phyloP scores from a whole-genome alignment of 768 basidiomycete species.

The Leccinum sublutescens region DNA sequence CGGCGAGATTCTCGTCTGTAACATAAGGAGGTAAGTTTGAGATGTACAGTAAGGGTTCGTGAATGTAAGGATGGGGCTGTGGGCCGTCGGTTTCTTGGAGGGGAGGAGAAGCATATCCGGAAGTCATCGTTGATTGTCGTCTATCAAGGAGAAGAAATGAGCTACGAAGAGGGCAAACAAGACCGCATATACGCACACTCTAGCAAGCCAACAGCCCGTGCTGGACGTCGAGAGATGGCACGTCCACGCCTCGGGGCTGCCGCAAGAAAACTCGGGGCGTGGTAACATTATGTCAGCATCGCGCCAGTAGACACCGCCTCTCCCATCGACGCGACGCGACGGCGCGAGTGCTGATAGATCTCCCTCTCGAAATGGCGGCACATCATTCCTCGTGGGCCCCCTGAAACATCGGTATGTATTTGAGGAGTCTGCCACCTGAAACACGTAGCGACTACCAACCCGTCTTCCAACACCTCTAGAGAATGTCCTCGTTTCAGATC shows the following conservation, averaged over 20 bases:
- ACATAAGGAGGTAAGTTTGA: constrained; percentile 73
- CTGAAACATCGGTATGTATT: neutral
- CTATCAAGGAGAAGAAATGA: constrained; percentile 12
- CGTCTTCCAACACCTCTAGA: neutral
- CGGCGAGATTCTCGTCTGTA: constrained; percentile 73
- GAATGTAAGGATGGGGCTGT: constrained; percentile 75
- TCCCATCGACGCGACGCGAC: neutral
- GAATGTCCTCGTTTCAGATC: neutral
- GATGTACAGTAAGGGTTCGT: constrained; percentile 80
- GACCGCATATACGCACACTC: constrained; percentile 19
- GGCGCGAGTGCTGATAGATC: neutral
- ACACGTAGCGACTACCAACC: neutral
- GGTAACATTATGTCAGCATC: constrained; percentile 35
- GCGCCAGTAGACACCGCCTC: neutral
- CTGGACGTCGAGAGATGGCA: constrained; percentile 30
- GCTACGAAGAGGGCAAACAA: neutral
- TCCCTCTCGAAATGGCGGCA: neutral
- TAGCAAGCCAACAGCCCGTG: constrained; percentile 32
- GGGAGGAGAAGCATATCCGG: constrained; percentile 34
- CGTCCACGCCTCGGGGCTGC: constrained; percentile 24
- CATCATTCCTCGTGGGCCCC: neutral
- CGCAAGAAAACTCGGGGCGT: constrained; percentile 33
- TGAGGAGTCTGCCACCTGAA: neutral
- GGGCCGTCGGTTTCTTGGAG: constrained; percentile 32
- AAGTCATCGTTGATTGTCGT: constrained; percentile 37